A percentile compares a stretch with the other conserved stretches of the same genome.
Evolutionary conservation across 2,329 filamentous ascomycete species (phyloP).

Genomic region (Ascocoryne sarcoides): DNA sequence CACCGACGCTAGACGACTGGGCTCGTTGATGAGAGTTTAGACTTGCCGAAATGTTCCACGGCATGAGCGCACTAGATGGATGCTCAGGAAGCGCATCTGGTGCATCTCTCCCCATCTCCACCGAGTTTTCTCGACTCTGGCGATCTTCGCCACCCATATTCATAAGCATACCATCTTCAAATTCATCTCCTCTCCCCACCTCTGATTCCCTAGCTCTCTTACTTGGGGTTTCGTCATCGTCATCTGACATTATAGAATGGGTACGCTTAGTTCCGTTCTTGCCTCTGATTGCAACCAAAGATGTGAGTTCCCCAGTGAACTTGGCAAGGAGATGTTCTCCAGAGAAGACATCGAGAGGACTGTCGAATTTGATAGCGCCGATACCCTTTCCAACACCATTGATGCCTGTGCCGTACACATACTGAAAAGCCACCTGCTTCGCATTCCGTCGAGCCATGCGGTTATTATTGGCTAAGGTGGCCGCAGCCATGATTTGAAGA

Average conservation of each 20-base stretch:
- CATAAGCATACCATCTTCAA: slow-evolving; percentile 22
- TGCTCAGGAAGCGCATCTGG: slow-evolving; percentile 59
- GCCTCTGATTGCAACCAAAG: neutral
- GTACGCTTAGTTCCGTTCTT: slow-evolving; percentile 15
- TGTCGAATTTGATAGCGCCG: slow-evolving; percentile 30
- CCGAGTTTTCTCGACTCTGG: slow-evolving; percentile 19
- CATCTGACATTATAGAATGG: slow-evolving; percentile 4
- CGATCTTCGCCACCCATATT: slow-evolving; percentile 31
- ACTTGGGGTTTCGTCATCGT: slow-evolving; percentile 19
- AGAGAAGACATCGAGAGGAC: slow-evolving; percentile 50
- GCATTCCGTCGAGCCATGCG: slow-evolving; percentile 37
- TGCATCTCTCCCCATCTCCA: slow-evolving; percentile 65
- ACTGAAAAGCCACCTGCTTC: slow-evolving; percentile 55
- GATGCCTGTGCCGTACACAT: slow-evolving; percentile 49
- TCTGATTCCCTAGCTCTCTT: slow-evolving; percentile 33
- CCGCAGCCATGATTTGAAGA: slow-evolving; percentile 47
- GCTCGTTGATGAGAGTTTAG: slow-evolving; percentile 38
- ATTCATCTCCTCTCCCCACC: slow-evolving; percentile 23
- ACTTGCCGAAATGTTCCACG: slow-evolving; percentile 56
- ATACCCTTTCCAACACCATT: slow-evolving; percentile 42
- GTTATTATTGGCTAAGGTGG: slow-evolving; percentile 34
- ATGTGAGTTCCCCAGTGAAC: slow-evolving; percentile 13
- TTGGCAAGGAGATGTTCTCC: slow-evolving; percentile 43
- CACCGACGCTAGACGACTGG: slow-evolving; percentile 27
- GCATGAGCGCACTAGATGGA: slow-evolving; percentile 57